Conservation (phyloP, 192 early-diverging fungal species). For the Lobulomyces angularis region DNA sequence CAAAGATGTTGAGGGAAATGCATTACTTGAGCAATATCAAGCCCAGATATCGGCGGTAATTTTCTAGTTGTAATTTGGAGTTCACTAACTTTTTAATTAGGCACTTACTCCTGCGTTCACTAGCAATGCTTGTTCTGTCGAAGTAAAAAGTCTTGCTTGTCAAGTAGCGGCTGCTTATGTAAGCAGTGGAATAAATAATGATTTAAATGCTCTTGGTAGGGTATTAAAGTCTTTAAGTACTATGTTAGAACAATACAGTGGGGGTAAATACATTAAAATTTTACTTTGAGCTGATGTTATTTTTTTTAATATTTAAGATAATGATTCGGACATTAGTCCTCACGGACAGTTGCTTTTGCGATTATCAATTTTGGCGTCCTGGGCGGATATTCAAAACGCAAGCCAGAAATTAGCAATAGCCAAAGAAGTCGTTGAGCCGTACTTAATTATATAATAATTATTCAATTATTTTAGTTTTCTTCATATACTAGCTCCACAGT, state of each 20-base stretch:
- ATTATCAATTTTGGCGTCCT: conserved; percentile 62
- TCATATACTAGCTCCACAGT: conserved; percentile 37
- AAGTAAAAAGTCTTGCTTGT: conserved; percentile 63
- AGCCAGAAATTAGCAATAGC: conserved; percentile 49
- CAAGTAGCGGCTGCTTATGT: conserved; percentile 72
- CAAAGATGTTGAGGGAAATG: conserved; percentile 65
- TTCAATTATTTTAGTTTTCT: conserved; percentile 18
- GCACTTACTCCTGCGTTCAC: conserved; percentile 80
- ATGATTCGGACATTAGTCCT: conserved; percentile 47
- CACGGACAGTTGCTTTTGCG: conserved; percentile 69
- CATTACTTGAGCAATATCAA: conserved; percentile 81
- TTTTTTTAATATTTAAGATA: conserved; percentile 4
- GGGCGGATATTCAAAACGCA: conserved; percentile 65
- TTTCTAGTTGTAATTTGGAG: conserved; percentile 5
- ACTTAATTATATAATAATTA: conserved; percentile 2
- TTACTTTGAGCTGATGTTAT: conserved; percentile 2
- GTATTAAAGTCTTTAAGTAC: conserved; percentile 58
- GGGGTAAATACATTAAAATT: conserved; percentile 24
- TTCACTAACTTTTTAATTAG: conserved; percentile 65
- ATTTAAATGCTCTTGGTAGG: conserved; percentile 55
- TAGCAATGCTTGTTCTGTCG: conserved; percentile 57
- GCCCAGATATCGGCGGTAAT: conserved; percentile 3
- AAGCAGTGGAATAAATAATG: conserved; percentile 76
- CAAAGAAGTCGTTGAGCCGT: conserved; percentile 46
- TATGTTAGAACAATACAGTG: conserved; percentile 59